Percentiles rank a stretch among this genome's conserved stretches.
These are phyloP conservation scores for Acanthamoeba culbertsoni DNA, from an alignment of 208 protist species.

Conservation along the genomic window DNA sequence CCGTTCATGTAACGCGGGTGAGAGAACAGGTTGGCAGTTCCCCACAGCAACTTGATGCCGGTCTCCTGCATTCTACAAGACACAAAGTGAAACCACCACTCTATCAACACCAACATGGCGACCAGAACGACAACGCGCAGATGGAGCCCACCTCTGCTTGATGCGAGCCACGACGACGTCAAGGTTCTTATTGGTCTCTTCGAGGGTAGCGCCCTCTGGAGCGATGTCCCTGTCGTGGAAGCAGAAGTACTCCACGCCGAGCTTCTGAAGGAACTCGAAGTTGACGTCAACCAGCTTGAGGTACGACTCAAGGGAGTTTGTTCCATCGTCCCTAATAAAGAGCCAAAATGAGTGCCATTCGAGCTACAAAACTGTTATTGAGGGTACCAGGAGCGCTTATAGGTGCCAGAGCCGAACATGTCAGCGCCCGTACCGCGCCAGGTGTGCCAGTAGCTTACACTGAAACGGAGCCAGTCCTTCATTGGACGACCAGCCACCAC, in stretches of 20 bases:
- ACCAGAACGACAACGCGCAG: no score
- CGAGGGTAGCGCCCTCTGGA: slow-evolving; percentile 61
- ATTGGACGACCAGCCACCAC: slow-evolving; percentile 61
- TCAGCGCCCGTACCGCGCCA: slow-evolving; percentile 59
- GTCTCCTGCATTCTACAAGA: not conserved
- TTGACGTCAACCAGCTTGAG: slow-evolving; percentile 38
- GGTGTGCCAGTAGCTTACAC: slow-evolving; percentile 68
- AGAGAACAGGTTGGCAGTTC: slow-evolving; percentile 70
- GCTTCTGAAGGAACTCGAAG: slow-evolving; percentile 64
- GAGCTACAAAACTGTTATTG: not conserved
- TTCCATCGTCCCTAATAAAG: slow-evolving; percentile 58
- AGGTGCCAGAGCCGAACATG: slow-evolving; percentile 31
- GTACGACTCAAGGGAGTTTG: slow-evolving; percentile 38
- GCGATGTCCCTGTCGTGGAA: slow-evolving; percentile 73
- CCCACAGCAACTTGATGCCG: slow-evolving; percentile 69
- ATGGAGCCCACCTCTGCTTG: not conserved
- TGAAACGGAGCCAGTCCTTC: slow-evolving; percentile 66
- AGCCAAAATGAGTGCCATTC: not conserved
- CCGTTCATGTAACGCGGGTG: slow-evolving; percentile 65
- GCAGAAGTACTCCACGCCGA: slow-evolving; percentile 69
- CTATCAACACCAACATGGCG: not conserved
- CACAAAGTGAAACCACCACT: not conserved
- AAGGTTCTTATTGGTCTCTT: slow-evolving; percentile 65
- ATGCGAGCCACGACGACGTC: slow-evolving; percentile 54
- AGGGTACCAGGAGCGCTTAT: slow-evolving; percentile 6